Evolutionary conservation across 768 basidiomycete species (phyloP), one percentile per base, ranked within the genome.

Genomic region (Tephrocybe sp.): DNA sequence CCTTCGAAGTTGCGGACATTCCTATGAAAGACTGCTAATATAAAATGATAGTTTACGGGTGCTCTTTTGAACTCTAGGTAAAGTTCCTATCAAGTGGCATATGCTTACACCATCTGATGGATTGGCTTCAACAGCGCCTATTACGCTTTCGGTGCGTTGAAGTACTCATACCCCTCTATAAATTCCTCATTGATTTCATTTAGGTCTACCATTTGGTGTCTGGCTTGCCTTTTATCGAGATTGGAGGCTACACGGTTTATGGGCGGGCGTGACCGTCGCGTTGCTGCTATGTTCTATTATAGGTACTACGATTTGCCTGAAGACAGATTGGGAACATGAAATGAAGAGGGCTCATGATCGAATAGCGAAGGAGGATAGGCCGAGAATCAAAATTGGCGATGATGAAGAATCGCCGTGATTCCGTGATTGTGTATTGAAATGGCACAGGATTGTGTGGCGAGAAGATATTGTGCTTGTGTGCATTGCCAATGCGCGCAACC

Each of bases 1-100:
- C 2, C n/a, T 50, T 10, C 37, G 9, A 23, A 11, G 22, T 21
- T 51, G 21, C 54, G 49, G n/a, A n/a, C n/a, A n/a, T n/a, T n/a
- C n/a, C n/a, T n/a, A n/a, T 24, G 31, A 22, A 50, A 23, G 34
- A n/a, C 23, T 16, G 30, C 10, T 31, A 7, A 4, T 4, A 34
- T n/a, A n/a, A n/a, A n/a, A n/a, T 12, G 15, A 58, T 38, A 90
- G 77, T 75, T 81, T 53, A 74, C 77, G 0, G 89, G 90, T 3
- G 90, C 91, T 0, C 38, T 92, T 10, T 73, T 92, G 43, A 92
- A 91, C 59, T 67, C 91, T 12, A 84, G 80, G 82, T 77, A 59
- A 52, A 65, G 3, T 11, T n/a, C n/a, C n/a, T n/a, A 0, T 83
- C 0, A 16, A 38, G n/a, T 34, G 12, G 19, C 23, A 25, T 12